Percentiles rank a stretch among this genome's conserved stretches.
These are phyloP conservation scores for Penicillium simplicissimum DNA, from an alignment of 495 filamentous ascomycete genomes.

Conservation along the genomic window DNA sequence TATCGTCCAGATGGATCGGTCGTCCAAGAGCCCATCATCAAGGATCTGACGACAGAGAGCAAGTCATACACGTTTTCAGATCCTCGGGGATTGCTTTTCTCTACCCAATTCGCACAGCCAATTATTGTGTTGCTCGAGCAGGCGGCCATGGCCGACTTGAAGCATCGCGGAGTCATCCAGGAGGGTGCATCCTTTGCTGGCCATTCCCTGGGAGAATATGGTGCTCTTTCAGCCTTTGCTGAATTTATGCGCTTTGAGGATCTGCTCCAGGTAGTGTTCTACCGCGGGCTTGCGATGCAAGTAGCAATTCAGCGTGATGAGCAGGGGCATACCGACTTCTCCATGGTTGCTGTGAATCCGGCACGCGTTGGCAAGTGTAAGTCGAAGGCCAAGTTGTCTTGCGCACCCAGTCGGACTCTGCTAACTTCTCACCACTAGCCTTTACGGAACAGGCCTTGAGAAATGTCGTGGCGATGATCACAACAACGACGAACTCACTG, in stretches of 20 bases:
- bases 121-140: slow-evolving; percentile 39
- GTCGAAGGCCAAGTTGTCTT: slow-evolving; percentile 1
- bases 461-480: slow-evolving; percentile 26
- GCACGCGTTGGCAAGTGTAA: slow-evolving; percentile 31
- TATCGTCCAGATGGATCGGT: not conserved
- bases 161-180: slow-evolving; percentile 29
- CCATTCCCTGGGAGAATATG: slow-evolving; percentile 47
- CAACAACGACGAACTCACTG: slow-evolving; percentile 21
- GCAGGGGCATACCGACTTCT: slow-evolving; percentile 30
- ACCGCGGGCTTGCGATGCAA: slow-evolving; percentile 47
- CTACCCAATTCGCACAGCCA: slow-evolving; percentile 47
- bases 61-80: not conserved
- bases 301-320: slow-evolving; percentile 34
- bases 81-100: slow-evolving; percentile 34
- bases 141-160: slow-evolving; percentile 36
- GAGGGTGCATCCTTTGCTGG: slow-evolving; percentile 35
- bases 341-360: slow-evolving; percentile 46
- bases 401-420: not conserved
- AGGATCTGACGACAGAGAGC: not conserved
- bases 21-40: not conserved
- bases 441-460: slow-evolving; percentile 27
- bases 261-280: slow-evolving; percentile 39
- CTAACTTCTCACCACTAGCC: not conserved
- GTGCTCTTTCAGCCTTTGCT: slow-evolving; percentile 32
- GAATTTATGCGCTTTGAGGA: slow-evolving; percentile 28